Evolutionary conservation across 2,329 filamentous ascomycete species (phyloP).

Genomic region (Aureobasidium sp.): DNA sequence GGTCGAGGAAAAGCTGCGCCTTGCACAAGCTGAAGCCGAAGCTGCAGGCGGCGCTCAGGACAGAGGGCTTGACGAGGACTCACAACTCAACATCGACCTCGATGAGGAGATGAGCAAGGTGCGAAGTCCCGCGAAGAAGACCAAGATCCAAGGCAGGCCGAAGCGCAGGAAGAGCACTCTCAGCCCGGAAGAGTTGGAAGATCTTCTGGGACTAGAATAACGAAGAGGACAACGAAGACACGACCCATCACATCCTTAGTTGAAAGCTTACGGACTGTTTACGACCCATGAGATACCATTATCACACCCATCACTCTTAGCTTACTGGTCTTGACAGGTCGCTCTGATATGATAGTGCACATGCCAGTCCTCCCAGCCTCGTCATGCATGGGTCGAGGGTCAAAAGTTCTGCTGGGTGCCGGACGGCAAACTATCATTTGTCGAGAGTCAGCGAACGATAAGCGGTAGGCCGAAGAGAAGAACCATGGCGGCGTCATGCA

Average conservation of each 20-base stretch:
- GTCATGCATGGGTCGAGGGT: background rate
- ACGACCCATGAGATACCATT: constrained; percentile 6
- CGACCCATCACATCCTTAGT: background rate
- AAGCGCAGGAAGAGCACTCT: constrained; percentile 66
- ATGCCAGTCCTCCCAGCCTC: constrained; percentile 1
- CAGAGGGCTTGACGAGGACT: constrained; percentile 18
- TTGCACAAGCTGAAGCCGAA: constrained; percentile 39
- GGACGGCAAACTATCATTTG: background rate
- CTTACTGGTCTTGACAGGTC: background rate
- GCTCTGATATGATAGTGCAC: background rate
- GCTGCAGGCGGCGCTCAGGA: constrained; percentile 30
- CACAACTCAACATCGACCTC: constrained; percentile 38
- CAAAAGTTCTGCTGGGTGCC: background rate
- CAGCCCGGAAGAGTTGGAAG: constrained; percentile 67
- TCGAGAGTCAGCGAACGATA: constrained; percentile 4
- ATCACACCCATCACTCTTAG: background rate
- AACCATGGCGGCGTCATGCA: constrained; percentile 13
- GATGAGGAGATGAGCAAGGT: constrained; percentile 36
- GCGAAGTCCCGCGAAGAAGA: constrained; percentile 31
- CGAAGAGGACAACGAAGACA: constrained; percentile 13
- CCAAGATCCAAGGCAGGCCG: constrained; percentile 49
- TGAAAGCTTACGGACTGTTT: constrained; percentile 4
- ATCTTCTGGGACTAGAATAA: constrained; percentile 34
- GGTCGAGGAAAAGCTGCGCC: constrained; percentile 41
- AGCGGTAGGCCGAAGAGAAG: background rate